Base-by-base conservation (phyloP, 768 basidiomycete genomes). In the Mycena polygramma region DNA sequence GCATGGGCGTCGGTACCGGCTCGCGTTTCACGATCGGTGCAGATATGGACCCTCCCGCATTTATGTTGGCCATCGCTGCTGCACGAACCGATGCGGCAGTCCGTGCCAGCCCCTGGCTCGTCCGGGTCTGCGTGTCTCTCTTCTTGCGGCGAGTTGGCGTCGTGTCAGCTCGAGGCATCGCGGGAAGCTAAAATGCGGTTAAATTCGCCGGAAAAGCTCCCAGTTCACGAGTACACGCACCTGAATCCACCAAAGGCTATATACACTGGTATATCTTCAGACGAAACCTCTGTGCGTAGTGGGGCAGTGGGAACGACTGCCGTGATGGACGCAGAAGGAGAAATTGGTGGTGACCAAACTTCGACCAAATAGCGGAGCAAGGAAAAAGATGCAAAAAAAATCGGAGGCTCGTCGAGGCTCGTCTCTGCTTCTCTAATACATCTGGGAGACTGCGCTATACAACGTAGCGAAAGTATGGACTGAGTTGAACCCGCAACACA, bases 21-120 rank as follows among this genome's bases (percentile, higher is more conserved):
- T 70, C 58, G 14, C n/a, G 49, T 7, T 64, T 64, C 15, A 69
- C 30, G 26, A 57, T 24, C 39, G 68, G 62, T 9, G 68, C 68
- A 7, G 68, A 69, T 4, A 63, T 37, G 55, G 68, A 69, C 13
- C 17, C 49, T 6, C 17, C 30, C 15, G 49, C 26, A n/a, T n/a
- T 51, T 2, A 35, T 10, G 46, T 10, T 39, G 14, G 58, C 51
- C n/a, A 51, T 20, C 22, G 58, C 51, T 0, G 49, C 58, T 6
- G 66, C 66, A n/a, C 66, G 58, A 8, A 67, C 58, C 1, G 66
- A 68, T 1, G 66, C 66, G 0, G 49, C 49, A 6, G 39, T 60
- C 19, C 66, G 51, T 10, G 61, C 61, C 35, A 61, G 46, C 43
- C 17, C 49, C 17, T 48, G 52, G 36, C 53, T 55, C 24, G 41